Evolutionary conservation across 2,329 filamentous ascomycete species (phyloP).

Genomic region (Tolypocladium album): DNA sequence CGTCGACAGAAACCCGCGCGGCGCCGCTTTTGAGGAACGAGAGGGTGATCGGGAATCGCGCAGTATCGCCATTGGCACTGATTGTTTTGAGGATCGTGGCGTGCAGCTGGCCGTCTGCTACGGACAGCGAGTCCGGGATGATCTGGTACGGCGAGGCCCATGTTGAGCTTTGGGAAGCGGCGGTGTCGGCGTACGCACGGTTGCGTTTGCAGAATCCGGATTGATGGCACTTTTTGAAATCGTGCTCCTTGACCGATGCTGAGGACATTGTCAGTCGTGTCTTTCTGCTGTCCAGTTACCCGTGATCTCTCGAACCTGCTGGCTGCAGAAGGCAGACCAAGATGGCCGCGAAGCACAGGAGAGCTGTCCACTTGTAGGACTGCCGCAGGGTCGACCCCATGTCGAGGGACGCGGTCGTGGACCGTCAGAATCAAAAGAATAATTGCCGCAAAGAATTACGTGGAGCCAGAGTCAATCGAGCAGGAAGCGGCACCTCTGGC

Average conservation of each 20-base stretch:
- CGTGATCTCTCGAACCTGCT: conserved; percentile 41
- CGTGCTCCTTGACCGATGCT: conserved; percentile 87
- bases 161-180: conserved; percentile 47
- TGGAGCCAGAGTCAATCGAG: not conserved
- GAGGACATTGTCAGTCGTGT: not conserved
- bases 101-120: conserved; percentile 71
- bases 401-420: conserved; percentile 12
- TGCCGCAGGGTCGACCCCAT: conserved; percentile 41
- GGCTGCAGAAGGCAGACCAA: conserved; percentile 52
- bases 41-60: conserved; percentile 72
- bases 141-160: conserved; percentile 80
- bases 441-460: not conserved
- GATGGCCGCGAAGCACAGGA: conserved; percentile 47
- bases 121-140: conserved; percentile 57
- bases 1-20: conserved; percentile 79
- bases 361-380: conserved; percentile 54
- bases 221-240: conserved; percentile 94
- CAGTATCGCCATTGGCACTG: conserved; percentile 49
- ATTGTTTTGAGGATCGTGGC: conserved; percentile 76
- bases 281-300: not conserved
- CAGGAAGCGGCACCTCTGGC: not conserved
- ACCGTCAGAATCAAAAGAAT: not conserved
- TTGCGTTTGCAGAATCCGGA: conserved; percentile 97
- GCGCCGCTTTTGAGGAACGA: conserved; percentile 86
- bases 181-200: conserved; percentile 75